Percentiles rank a stretch among this genome's conserved stretches.
Conservation (phyloP, 495 filamentous ascomycete species). For the Hypoxylon crocopeplum region DNA sequence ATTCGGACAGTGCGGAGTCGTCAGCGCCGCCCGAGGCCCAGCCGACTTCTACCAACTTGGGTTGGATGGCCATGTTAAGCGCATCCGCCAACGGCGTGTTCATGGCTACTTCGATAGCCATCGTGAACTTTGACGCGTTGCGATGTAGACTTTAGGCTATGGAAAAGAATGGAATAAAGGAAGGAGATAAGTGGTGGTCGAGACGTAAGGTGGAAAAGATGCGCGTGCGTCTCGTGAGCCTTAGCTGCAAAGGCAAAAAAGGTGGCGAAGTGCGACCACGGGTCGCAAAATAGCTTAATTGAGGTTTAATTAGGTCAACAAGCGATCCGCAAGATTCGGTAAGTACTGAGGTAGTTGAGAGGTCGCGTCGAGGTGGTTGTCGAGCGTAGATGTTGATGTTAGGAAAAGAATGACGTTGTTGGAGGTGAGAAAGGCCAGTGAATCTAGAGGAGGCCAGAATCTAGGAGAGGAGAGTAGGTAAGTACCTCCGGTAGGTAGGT, state of each 20-base stretch:
- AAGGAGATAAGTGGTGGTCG: background rate
- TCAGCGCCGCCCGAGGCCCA: conserved; percentile 83
- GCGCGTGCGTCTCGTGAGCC: conserved; percentile 22
- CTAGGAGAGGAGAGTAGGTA: too few relatives aligned
- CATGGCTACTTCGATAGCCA: conserved; percentile 75
- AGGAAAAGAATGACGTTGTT: conserved; percentile 37
- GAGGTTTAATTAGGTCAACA: background rate
- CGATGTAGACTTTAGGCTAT: background rate
- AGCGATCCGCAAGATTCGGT: background rate
- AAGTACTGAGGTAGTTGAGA: background rate
- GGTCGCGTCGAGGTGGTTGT: background rate
- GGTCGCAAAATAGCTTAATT: background rate
- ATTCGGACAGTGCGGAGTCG: conserved; percentile 88
- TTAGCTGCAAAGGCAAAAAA: conserved; percentile 12
- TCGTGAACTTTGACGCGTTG: conserved; percentile 42
- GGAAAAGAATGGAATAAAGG: conserved; percentile 3
- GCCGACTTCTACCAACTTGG: conserved; percentile 93
- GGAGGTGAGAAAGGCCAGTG: conserved; percentile 5
- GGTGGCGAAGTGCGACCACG: conserved; percentile 27
- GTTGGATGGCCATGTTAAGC: conserved; percentile 78
- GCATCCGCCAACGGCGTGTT: conserved; percentile 83
- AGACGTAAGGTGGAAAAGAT: background rate
- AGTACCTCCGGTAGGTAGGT: conserved; percentile 15
- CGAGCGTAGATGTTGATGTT: conserved; percentile 12
- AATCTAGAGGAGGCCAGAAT: conserved; percentile 33